phyloP scores from a whole-genome alignment of 2,329 filamentous ascomycete genomes.

The Penicillium occitanis region DNA sequence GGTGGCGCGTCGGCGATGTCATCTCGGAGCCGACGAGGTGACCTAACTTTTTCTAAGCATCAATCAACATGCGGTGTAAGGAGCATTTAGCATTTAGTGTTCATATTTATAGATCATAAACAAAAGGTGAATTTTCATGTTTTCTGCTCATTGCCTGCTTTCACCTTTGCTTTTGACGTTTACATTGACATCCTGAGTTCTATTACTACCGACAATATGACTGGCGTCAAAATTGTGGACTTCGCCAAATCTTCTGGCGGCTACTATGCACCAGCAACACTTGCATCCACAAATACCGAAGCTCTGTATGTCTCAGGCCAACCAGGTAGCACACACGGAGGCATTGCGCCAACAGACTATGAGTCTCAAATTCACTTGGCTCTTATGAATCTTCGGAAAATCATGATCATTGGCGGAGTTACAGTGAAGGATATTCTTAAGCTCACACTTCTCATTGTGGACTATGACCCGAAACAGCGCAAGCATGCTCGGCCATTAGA shows the following conservation, averaged over 20 bases:
- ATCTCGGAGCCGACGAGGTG: slow-evolving; percentile 1
- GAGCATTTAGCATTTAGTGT: neutral
- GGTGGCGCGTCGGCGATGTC: neutral
- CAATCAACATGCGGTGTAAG: neutral
- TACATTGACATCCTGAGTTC: neutral
- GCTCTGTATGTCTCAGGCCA: neutral
- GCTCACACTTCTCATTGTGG: slow-evolving; percentile 7
- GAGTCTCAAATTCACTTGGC: slow-evolving; percentile 13
- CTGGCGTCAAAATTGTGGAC: neutral
- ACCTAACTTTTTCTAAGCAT: neutral
- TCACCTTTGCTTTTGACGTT: neutral
- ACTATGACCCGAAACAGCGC: neutral
- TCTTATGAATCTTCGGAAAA: slow-evolving; percentile 1
- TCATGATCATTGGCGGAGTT: neutral
- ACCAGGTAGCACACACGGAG: neutral
- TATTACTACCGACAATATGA: neutral
- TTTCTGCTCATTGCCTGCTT: neutral
- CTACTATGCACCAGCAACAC: neutral
- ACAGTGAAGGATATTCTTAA: slow-evolving; percentile 10
- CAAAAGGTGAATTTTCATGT: neutral
- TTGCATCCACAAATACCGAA: neutral
- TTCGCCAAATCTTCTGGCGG: neutral
- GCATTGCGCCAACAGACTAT: neutral
- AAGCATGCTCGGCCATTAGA: neutral
- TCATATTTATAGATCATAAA: neutral